Conservation (phyloP, 1,284 basidiomycete genomes). For the Fomitopsis betulina region DNA sequence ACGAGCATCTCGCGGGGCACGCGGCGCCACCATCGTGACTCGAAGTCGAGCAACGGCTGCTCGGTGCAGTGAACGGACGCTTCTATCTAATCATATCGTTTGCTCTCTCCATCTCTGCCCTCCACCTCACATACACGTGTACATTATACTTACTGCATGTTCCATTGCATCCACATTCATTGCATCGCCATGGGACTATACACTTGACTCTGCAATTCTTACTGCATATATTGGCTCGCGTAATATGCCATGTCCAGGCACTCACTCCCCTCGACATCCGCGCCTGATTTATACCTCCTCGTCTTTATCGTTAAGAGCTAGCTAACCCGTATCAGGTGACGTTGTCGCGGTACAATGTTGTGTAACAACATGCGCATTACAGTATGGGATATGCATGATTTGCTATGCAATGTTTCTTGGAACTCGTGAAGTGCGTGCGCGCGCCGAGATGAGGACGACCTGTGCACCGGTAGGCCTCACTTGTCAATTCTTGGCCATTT, state of each 20-base stretch:
- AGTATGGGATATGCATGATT: not conserved
- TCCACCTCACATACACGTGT: not conserved
- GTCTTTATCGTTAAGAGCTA: not conserved
- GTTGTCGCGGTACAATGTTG: not conserved
- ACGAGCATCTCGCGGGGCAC: constrained; percentile 7
- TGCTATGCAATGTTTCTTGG: not conserved
- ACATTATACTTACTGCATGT: constrained; percentile 3
- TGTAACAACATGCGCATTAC: not conserved
- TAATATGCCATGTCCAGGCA: constrained; percentile 1
- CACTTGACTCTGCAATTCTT: constrained; percentile 2
- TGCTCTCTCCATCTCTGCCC: not conserved
- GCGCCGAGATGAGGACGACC: too few relatives aligned
- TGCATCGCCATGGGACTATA: not conserved
- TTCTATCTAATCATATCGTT: not conserved
- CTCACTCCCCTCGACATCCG: not conserved
- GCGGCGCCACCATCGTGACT: constrained; percentile 15
- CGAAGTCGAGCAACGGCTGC: constrained; percentile 16
- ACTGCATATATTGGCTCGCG: constrained; percentile 11
- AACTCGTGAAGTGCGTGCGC: not conserved
- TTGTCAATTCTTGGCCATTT: too few relatives aligned
- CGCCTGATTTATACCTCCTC: not conserved
- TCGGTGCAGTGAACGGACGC: constrained; percentile 16
- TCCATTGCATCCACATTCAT: constrained; percentile 1
- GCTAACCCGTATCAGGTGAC: not conserved
- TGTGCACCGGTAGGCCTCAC: too few relatives aligned